Conservation (phyloP, 108 stramenopile genomes). For the Asterionellopsis glacialis region DNA sequence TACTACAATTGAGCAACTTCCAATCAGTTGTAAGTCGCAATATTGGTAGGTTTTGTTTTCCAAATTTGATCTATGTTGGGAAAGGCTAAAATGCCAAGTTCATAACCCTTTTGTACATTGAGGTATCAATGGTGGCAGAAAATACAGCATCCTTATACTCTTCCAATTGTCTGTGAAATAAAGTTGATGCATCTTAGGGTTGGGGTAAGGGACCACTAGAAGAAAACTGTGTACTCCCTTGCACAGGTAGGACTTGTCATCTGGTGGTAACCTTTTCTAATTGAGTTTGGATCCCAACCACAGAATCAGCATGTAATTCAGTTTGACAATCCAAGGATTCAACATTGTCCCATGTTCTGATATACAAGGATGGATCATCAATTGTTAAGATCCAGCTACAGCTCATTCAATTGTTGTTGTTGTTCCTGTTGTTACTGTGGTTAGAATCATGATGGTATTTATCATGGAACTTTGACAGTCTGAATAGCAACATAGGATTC, state of each 20-base stretch:
- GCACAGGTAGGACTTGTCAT: too few species aligned
- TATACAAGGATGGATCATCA: constrained; percentile 63
- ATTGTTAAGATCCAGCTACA: constrained; percentile 80
- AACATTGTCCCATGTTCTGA: constrained; percentile 62
- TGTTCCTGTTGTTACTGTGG: too few species aligned
- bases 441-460: constrained; percentile 16
- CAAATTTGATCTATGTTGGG: constrained; percentile 69
- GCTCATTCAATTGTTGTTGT: constrained; percentile 73
- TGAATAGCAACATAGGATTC: constrained; percentile 82
- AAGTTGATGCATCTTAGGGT: too few species aligned
- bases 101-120: constrained; percentile 37
- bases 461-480: constrained; percentile 7
- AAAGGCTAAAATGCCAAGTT: constrained; percentile 48
- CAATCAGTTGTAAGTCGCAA: too few species aligned
- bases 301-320: constrained; percentile 1
- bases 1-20: too few species aligned
- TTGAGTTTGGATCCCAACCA: constrained; percentile 51
- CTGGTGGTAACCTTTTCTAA: constrained; percentile 24
- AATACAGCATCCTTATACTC: too few species aligned
- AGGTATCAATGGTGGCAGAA: constrained; percentile 41
- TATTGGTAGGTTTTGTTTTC: constrained; percentile 23
- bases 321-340: too few species aligned
- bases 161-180: too few species aligned
- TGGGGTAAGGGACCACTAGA: constrained; percentile 16
- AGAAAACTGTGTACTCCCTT: constrained; percentile 7